Percentiles rank a stretch among this genome's conserved stretches.
phyloP scores from a whole-genome alignment of 129 eudicot species.

The Tagetes patula region DNA sequence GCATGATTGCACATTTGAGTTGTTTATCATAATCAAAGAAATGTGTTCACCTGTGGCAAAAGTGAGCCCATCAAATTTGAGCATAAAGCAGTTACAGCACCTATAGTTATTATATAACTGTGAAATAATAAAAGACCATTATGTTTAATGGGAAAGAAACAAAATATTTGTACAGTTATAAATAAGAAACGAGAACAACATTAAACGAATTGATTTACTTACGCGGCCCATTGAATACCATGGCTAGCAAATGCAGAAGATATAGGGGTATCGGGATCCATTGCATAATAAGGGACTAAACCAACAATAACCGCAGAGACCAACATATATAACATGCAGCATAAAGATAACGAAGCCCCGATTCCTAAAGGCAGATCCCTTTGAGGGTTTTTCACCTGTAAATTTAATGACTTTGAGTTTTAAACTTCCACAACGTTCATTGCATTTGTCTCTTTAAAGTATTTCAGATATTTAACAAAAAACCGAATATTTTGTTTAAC shows the following conservation, averaged over 20 bases:
- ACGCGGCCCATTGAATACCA: conserved; percentile 95
- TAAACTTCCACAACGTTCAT: background rate
- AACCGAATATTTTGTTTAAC: background rate
- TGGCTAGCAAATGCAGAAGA: conserved; percentile 91
- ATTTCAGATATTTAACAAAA: conserved; percentile 4
- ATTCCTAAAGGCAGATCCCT: conserved; percentile 90
- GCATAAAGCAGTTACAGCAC: conserved; percentile 90
- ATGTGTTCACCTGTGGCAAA: conserved; percentile 78
- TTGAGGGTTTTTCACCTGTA: conserved; percentile 92
- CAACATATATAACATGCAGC: conserved; percentile 88
- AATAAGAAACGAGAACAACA: conserved; percentile 6
- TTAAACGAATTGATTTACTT: conserved; percentile 35
- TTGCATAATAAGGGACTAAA: conserved; percentile 81
- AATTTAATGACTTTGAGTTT: background rate
- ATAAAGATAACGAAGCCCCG: conserved; percentile 79
- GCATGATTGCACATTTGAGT: conserved; percentile 9
- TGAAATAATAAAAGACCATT: conserved; percentile 17
- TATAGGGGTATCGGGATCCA: conserved; percentile 98
- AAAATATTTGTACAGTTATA: background rate
- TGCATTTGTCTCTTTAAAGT: background rate
- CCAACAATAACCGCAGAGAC: conserved; percentile 95
- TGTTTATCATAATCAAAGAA: conserved; percentile 6
- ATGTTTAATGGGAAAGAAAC: conserved; percentile 6
- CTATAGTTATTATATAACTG: conserved; percentile 78
- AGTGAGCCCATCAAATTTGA: conserved; percentile 93